Evolutionary conservation across 2,329 filamentous ascomycete species (phyloP).

Genomic region (Gyromitra esculenta): DNA sequence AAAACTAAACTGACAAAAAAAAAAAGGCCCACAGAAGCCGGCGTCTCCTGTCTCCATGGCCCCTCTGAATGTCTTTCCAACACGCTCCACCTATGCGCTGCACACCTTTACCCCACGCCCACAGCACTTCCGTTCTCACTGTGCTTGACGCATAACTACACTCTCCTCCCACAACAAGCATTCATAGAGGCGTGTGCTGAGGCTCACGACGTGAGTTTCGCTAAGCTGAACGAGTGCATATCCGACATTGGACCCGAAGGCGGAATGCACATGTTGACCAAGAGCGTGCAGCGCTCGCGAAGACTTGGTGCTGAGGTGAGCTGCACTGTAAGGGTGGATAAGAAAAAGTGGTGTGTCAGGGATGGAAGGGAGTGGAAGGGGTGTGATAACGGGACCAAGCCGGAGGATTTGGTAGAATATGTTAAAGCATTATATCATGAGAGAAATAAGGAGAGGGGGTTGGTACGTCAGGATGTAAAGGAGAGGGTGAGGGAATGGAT

Average conservation of each 20-base stretch:
- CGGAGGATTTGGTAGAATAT: conserved; percentile 78
- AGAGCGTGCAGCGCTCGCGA: conserved; percentile 68
- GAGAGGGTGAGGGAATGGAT: neutral
- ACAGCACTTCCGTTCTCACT: conserved; percentile 91
- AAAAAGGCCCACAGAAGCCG: conserved; percentile 70
- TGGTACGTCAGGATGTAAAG: neutral
- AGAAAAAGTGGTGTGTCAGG: conserved; percentile 82
- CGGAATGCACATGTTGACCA: conserved; percentile 73
- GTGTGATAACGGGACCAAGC: conserved; percentile 74
- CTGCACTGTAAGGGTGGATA: conserved; percentile 81
- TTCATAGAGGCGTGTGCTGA: conserved; percentile 87
- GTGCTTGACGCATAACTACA: conserved; percentile 82
- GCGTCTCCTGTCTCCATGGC: conserved; percentile 88
- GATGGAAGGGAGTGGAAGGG: conserved; percentile 82
- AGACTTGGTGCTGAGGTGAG: conserved; percentile 74
- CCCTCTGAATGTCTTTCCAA: conserved; percentile 91
- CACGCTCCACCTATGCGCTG: conserved; percentile 91
- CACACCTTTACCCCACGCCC: conserved; percentile 75
- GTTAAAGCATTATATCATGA: conserved; percentile 72
- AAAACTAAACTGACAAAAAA: conserved; percentile 10
- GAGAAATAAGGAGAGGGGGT: neutral
- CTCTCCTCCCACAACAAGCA: conserved; percentile 77
- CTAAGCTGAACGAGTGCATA: conserved; percentile 81
- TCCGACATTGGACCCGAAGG: conserved; percentile 77
- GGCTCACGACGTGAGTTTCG: conserved; percentile 88